A percentile compares a stretch with the other conserved stretches of the same genome.
phyloP scores from a whole-genome alignment of 495 filamentous ascomycete genomes.

The Penicillium salamii region DNA sequence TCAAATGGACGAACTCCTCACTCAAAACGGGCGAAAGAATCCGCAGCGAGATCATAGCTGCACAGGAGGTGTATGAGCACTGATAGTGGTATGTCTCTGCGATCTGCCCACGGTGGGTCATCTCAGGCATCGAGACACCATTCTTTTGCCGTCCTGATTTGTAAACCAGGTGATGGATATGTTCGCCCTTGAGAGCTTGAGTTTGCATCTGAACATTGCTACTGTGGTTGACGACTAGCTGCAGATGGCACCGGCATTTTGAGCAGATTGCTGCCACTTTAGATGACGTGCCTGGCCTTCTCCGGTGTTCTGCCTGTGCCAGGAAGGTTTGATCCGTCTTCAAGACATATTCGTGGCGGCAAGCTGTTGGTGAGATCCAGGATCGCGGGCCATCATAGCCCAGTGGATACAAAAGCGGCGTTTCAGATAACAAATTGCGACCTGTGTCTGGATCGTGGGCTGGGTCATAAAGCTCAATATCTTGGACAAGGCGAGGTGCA shows the following conservation, averaged over 20 bases:
- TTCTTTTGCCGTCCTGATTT: constrained; percentile 33
- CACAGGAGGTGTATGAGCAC: constrained; percentile 59
- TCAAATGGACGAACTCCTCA: constrained; percentile 44
- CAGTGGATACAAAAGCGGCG: constrained; percentile 43
- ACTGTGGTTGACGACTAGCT: constrained; percentile 46
- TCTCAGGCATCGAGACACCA: constrained; percentile 18
- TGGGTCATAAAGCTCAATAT: constrained; percentile 57
- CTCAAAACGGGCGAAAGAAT: constrained; percentile 53
- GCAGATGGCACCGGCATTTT: constrained; percentile 55
- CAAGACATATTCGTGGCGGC: constrained; percentile 53
- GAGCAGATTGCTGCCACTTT: constrained; percentile 55
- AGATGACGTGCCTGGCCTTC: constrained; percentile 37
- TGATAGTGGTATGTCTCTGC: constrained; percentile 49
- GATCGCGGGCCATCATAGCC: constrained; percentile 25
- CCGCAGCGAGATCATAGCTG: constrained; percentile 52
- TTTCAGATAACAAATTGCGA: constrained; percentile 53
- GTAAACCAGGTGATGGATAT: constrained; percentile 50
- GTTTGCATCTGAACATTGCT: constrained; percentile 15
- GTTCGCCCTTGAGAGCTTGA: constrained; percentile 15
- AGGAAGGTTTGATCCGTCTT: constrained; percentile 53
- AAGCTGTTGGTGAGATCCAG: constrained; percentile 43
- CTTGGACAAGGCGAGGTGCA: constrained; percentile 57
- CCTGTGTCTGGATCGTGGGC: constrained; percentile 41
- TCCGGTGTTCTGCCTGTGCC: constrained; percentile 33
- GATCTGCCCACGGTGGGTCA: constrained; percentile 32